phyloP scores from a whole-genome alignment of 208 protist species.

The Crithidia fasciculata region DNA sequence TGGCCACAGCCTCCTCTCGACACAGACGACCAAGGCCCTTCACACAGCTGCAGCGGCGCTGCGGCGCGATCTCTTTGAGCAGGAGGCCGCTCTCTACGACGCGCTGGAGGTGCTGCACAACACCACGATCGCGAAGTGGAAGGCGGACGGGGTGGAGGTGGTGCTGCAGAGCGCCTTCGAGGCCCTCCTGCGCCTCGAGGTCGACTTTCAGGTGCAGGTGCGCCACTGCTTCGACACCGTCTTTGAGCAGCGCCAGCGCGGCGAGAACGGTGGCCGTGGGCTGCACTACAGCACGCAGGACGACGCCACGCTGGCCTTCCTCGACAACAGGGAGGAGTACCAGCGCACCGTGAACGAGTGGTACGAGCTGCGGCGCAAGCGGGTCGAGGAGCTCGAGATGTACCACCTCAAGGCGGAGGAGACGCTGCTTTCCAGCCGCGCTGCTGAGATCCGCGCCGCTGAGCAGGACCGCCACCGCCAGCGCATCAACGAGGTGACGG shows the following conservation, averaged over 20 bases:
- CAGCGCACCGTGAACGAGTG: constrained; percentile 79
- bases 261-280: constrained; percentile 27
- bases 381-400: constrained; percentile 81
- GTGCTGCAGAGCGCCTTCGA: constrained; percentile 82
- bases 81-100: constrained; percentile 82
- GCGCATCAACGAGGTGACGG: constrained; percentile 71
- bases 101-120: constrained; percentile 68
- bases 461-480: constrained; percentile 75
- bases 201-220: constrained; percentile 73
- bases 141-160: constrained; percentile 73
- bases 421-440: constrained; percentile 52
- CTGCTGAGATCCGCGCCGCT: constrained; percentile 44
- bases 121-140: constrained; percentile 78
- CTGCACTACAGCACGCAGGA: constrained; percentile 37
- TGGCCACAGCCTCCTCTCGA: constrained; percentile 2
- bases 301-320: constrained; percentile 46
- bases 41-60: constrained; percentile 47
- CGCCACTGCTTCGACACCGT: constrained; percentile 75
- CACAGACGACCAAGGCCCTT: constrained; percentile 28
- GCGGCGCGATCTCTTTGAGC: constrained; percentile 66
- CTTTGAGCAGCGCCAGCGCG: constrained; percentile 73
- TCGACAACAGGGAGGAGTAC: constrained; percentile 85
- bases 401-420: constrained; percentile 76
- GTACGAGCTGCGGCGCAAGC: constrained; percentile 79
- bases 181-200: constrained; percentile 73